phyloP scores from a whole-genome alignment of 2,329 filamentous ascomycete species.

The Cercospora sp. region DNA sequence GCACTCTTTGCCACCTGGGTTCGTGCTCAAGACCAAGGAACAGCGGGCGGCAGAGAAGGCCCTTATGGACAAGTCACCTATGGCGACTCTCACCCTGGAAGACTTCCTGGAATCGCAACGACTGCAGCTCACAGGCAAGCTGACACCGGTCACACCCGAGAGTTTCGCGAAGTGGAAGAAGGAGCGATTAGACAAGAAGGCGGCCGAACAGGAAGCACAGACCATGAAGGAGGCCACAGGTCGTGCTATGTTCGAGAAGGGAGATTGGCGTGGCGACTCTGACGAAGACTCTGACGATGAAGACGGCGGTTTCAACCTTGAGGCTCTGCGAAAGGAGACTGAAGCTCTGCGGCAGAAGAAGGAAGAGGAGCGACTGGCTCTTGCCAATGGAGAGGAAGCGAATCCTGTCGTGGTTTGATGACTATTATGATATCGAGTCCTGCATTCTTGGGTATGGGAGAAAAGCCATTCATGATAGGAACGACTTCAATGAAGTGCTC shows the following conservation, averaged over 20 bases:
- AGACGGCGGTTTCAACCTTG: conserved; percentile 71
- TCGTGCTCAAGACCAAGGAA: conserved; percentile 96
- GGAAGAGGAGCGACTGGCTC: conserved; percentile 69
- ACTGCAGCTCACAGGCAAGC: conserved; percentile 85
- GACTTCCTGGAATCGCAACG: conserved; percentile 96
- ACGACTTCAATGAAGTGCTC: background rate
- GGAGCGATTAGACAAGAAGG: conserved; percentile 91
- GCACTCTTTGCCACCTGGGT: conserved; percentile 91
- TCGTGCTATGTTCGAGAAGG: conserved; percentile 92
- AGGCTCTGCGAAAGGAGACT: conserved; percentile 80
- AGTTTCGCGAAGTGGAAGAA: conserved; percentile 97
- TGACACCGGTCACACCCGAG: conserved; percentile 93
- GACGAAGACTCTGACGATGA: conserved; percentile 62
- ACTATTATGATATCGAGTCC: conserved; percentile 1
- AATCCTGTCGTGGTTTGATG: conserved; percentile 16
- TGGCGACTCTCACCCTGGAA: conserved; percentile 92
- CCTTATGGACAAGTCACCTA: conserved; percentile 88
- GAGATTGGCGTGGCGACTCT: conserved; percentile 66
- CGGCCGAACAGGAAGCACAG: conserved; percentile 84
- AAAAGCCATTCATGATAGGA: conserved; percentile 6
- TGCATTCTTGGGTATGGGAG: background rate
- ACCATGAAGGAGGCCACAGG: conserved; percentile 95
- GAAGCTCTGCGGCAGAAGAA: conserved; percentile 71
- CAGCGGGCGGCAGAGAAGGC: conserved; percentile 95
- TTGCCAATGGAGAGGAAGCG: conserved; percentile 18